Evolutionary conservation across 805 yeast species (phyloP), one percentile per base, ranked within the genome.

Genomic region (Lachancea mirantina): DNA sequence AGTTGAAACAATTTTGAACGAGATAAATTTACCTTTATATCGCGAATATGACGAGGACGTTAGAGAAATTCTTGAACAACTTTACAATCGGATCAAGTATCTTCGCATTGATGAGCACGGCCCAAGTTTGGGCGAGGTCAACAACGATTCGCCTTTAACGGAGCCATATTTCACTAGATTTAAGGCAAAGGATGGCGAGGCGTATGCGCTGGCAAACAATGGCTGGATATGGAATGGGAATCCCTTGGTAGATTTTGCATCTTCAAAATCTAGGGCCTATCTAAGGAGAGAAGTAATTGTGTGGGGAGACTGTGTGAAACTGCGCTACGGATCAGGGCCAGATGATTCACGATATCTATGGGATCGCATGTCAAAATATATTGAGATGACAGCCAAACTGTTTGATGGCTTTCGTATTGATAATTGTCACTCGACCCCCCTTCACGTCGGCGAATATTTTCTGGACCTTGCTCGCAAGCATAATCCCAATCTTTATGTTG

Each of bases 211-310:
- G 38, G 97, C 95, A 3, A 92, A 92, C 52, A 89, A 92, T 50
- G 98, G 98, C 28, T 89, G 97, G 96, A 85, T 92, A 36, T 89
- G 98, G 98, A 88, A 84, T 33, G 96, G 95, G 8, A 78, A 89
- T 45, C 96, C 97, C 2, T 60, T 88, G 36, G 80, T 84, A 3
- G 97, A 89, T 60, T 89, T 89, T 69, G 98, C 97, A 0, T 81
- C 95, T 0, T 57, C 68, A 18, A 47, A 76, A 34, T 76, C 94
- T 4, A 80, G 74, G 50, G 88, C 94, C 4, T 89, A 92, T 52
- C 60, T 89, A 30, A 69, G 94, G 33, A 73, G 98, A 52, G 96
- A 89, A 57, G 95, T 89, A 8, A 87, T 89, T 45, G 84, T 89
- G 16, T 89, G 98, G 98, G 92, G 95, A 3, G 98, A 89, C 54